Conservation (phyloP, 192 early-diverging fungal genomes). For the Rhizoclosmatium sp. region DNA sequence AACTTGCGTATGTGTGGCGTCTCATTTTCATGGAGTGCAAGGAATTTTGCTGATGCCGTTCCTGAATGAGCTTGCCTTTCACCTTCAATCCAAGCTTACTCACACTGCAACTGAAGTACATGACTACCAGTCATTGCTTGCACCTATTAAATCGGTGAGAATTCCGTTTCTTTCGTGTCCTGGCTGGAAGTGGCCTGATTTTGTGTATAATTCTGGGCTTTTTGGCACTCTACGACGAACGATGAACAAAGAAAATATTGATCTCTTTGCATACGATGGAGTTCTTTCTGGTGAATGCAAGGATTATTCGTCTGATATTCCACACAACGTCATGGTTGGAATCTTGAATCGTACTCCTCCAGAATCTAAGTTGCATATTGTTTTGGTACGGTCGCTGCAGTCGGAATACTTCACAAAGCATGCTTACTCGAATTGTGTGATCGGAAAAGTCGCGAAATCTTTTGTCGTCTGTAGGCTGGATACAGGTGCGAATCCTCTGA, state of each 20-base stretch:
- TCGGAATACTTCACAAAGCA: background rate
- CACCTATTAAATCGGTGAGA: no score
- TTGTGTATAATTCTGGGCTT: background rate
- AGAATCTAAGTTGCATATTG: background rate
- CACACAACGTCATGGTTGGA: background rate
- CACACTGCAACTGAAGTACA: no score
- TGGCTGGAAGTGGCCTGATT: background rate
- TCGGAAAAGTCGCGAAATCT: no score
- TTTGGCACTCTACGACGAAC: background rate
- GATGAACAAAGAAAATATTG: background rate
- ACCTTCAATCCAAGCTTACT: background rate
- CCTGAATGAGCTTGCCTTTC: background rate
- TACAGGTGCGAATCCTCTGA: background rate
- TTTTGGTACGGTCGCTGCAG: background rate
- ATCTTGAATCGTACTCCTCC: background rate
- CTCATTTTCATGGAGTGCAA: background rate
- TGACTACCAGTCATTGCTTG: no score
- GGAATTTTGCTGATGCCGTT: background rate
- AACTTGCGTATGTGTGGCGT: background rate
- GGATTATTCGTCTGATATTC: background rate
- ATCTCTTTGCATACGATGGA: background rate
- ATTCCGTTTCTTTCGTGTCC: background rate
- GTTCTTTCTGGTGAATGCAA: background rate
- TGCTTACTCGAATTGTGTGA: background rate
- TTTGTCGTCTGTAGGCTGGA: background rate